A percentile compares a stretch with the other conserved stretches of the same genome.
These are phyloP conservation scores for Coix lacrymajobi DNA, from an alignment of 176 grass and related monocot genomes.

Conservation along the genomic window DNA sequence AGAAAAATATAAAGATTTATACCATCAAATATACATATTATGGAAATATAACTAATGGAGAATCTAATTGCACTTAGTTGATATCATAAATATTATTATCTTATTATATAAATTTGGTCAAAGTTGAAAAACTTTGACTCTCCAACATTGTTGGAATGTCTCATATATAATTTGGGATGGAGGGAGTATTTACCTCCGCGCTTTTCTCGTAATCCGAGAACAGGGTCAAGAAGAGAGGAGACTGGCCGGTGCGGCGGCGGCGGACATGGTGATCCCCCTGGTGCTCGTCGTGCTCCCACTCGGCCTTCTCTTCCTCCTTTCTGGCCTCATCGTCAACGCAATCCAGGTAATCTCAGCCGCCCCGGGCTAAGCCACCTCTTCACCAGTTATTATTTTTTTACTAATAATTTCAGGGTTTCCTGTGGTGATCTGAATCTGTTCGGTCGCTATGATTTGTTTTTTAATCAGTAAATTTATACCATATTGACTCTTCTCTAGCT, in stretches of 20 bases:
- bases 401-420: not conserved
- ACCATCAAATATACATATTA: no score
- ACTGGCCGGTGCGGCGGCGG: not conserved
- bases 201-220: not conserved
- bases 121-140: no score
- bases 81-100: no score
- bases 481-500: not conserved
- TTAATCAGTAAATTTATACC: not conserved
- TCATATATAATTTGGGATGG: no score
- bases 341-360: conserved; percentile 18
- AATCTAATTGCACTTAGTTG: no score
- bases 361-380: not conserved
- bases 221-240: not conserved
- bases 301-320: conserved; percentile 66
- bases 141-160: no score
- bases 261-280: conserved; percentile 26
- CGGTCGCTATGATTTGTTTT: not conserved
- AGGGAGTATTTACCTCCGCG: not conserved
- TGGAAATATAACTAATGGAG: no score
- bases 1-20: no score
- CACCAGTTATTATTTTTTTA: not conserved
- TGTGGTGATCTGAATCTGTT: not conserved
- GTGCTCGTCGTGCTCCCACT: conserved; percentile 49
- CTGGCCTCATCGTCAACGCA: conserved; percentile 47
- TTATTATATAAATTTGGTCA: no score